phyloP scores from a whole-genome alignment of 371 early-diverging fungal species.

The Sporodiniella umbellata region DNA sequence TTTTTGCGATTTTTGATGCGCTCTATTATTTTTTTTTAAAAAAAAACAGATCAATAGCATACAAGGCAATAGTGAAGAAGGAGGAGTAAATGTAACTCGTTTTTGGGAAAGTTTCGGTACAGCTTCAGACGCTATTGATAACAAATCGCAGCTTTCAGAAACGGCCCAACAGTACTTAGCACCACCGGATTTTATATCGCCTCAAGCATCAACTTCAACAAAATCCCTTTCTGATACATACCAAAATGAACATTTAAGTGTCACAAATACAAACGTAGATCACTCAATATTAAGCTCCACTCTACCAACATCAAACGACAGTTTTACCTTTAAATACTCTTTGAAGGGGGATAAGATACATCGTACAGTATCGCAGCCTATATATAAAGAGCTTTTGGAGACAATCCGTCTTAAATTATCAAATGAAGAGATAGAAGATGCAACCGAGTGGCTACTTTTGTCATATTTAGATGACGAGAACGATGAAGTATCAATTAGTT shows the following conservation, averaged over 20 bases:
- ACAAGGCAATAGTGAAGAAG: constrained; percentile 44
- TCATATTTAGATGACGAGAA: constrained; percentile 87
- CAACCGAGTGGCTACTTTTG: constrained; percentile 52
- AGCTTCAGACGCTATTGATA: constrained; percentile 45
- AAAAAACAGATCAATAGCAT: constrained; percentile 36
- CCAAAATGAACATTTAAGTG: constrained; percentile 44
- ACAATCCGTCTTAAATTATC: constrained; percentile 39
- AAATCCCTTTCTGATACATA: constrained; percentile 42
- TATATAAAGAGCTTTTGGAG: constrained; percentile 43
- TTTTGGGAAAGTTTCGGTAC: constrained; percentile 50
- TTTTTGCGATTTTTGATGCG: too few relatives aligned
- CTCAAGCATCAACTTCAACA: constrained; percentile 40
- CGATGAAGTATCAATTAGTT: constrained; percentile 74
- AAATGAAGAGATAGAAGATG: constrained; percentile 11
- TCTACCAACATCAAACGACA: constrained; percentile 6
- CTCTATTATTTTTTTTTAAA: too few relatives aligned
- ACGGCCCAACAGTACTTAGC: constrained; percentile 14
- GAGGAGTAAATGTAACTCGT: constrained; percentile 44
- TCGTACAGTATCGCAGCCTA: constrained; percentile 64
- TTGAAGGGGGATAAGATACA: constrained; percentile 61
- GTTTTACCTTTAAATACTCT: constrained; percentile 80
- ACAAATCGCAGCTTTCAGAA: constrained; percentile 38
- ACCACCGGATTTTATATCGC: constrained; percentile 27
- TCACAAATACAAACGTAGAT: constrained; percentile 38
- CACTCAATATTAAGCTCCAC: constrained; percentile 18